These are phyloP conservation scores for Daldinia bambusicola DNA, from an alignment of 495 filamentous ascomycete species.

Conservation along the genomic window DNA sequence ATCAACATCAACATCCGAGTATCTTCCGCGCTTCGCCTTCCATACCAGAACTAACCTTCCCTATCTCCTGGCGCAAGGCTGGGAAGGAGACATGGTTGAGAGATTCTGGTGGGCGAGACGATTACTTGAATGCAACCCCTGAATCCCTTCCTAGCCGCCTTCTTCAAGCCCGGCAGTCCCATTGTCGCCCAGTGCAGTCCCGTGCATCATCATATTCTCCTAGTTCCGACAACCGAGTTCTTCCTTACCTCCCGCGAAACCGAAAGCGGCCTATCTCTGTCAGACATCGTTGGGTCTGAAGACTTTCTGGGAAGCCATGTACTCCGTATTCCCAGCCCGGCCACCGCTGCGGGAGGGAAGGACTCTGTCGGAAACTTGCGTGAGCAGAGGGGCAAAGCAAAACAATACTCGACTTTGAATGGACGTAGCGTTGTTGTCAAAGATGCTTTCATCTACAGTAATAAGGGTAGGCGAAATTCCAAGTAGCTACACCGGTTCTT, in stretches of 20 bases:
- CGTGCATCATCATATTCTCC: conserved; percentile 90
- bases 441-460: conserved; percentile 91
- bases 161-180: conserved; percentile 85
- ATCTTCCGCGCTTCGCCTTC: conserved; percentile 1
- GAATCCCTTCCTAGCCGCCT: conserved; percentile 97
- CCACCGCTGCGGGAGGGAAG: conserved; percentile 68
- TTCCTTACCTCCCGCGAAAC: conserved; percentile 88
- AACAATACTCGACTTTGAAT: conserved; percentile 90
- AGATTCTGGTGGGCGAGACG: conserved; percentile 30
- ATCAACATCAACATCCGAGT: conserved; percentile 10
- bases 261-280: conserved; percentile 79
- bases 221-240: conserved; percentile 92
- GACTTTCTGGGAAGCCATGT: conserved; percentile 98
- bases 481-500: neutral
- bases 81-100: conserved; percentile 39
- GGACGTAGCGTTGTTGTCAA: conserved; percentile 94
- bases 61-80: conserved; percentile 36
- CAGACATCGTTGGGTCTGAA: conserved; percentile 85
- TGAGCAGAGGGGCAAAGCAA: conserved; percentile 91
- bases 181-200: conserved; percentile 93
- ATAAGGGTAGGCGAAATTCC: conserved; percentile 76
- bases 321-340: conserved; percentile 77
- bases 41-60: neutral
- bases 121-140: conserved; percentile 90
- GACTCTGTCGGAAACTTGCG: conserved; percentile 77